Base-by-base conservation (phyloP, 179 eudicot genomes). In the Carnegiea gigantea region DNA sequence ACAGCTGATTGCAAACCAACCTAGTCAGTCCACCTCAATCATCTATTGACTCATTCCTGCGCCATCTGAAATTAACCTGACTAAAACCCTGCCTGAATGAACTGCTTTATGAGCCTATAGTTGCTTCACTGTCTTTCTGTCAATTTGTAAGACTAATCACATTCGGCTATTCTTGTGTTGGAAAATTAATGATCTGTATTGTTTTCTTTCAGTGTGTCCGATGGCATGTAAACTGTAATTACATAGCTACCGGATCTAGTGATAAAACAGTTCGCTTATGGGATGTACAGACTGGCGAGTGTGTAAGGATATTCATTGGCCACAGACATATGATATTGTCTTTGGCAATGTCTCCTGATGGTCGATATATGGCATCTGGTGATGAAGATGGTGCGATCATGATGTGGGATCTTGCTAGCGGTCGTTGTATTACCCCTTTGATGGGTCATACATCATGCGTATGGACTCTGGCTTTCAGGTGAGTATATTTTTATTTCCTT, bases 361-460 rank as follows among this genome's bases (percentile, higher is more conserved):
- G 98, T 59, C 95, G 98, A 33, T 95, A 97, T 80, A 93, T 97
- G 97, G 99, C 98, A 73, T 97, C 99, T 81, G 99, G 98, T 48
- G 99, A 97, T 87, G 99, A 97, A 84, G 98, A 97, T 84, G 99
- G 99, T 65, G 87, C 93, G 33, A 90, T 95, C 76, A 93, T 97
- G 99, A 89, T 97, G 99, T 97, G 98, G 99, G 99, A 97, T 86
- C 94, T 97, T 72, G 91, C 96, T 53, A 93, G 89, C 68, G 99
- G 94, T 72, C 98, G 98, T 46, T 97, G 98, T 79, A 89, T 97
- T 62, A 86, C 97, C 49, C 98, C 99, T 79, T 87, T 95, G 89
- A 91, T 95, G 80, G 99, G 97, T 80, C 99, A 97, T 84, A 83
- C 89, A 36, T 91, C 98, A n/a, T 95, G 99, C 75, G 93, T 97